A percentile compares a stretch with the other conserved stretches of the same genome.
phyloP scores from a whole-genome alignment of 805 yeast species.

The Candida pseudoglaebosa region DNA sequence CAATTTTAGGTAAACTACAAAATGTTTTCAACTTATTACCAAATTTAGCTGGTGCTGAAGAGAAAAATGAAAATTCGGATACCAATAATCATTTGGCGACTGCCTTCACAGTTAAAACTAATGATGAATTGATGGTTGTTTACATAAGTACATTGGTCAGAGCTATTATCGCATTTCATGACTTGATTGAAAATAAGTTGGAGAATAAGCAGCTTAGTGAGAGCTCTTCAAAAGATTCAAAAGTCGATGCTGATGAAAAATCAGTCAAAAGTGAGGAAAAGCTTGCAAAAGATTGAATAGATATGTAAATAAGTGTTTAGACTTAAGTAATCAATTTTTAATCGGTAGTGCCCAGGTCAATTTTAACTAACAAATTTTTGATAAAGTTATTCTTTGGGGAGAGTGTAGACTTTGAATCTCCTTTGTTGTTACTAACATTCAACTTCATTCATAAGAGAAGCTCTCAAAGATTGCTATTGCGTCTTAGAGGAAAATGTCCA shows the following conservation, averaged over 20 bases:
- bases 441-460: not conserved
- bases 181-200: constrained; percentile 91
- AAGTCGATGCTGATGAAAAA: not conserved
- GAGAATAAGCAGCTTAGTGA: constrained; percentile 59
- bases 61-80: constrained; percentile 11
- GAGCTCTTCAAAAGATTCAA: constrained; percentile 13
- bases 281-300: not conserved
- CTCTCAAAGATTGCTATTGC: constrained; percentile 1
- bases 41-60: constrained; percentile 44
- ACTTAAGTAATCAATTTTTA: not conserved
- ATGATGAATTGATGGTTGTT: constrained; percentile 92
- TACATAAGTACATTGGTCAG: constrained; percentile 87
- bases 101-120: constrained; percentile 89
- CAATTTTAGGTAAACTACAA: constrained; percentile 86
- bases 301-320: not conserved
- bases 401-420: not conserved
- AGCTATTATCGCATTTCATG: constrained; percentile 94
- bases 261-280: not conserved
- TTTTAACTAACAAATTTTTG: not conserved
- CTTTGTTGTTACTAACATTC: not conserved
- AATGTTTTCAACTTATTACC: constrained; percentile 93
- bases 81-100: constrained; percentile 56
- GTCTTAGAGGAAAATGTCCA: constrained; percentile 5
- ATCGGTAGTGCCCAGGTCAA: not conserved
- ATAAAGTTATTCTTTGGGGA: too few relatives aligned